Percentiles rank a stretch among this genome's conserved stretches.
phyloP scores from a whole-genome alignment of 306 rosid species.

The Clitoria ternatea region DNA sequence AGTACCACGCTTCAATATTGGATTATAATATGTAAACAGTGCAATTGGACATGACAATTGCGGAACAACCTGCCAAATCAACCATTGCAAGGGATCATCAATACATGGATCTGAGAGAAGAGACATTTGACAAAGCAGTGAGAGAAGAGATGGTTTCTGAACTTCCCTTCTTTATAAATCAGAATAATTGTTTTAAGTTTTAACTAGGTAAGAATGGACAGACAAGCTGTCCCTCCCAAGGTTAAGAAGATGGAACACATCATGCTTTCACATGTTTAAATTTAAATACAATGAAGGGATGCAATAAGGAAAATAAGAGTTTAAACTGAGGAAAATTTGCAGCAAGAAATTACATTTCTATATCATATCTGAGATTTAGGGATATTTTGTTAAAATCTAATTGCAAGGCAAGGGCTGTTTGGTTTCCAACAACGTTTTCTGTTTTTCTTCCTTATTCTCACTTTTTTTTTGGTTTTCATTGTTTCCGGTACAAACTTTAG shows the following conservation, averaged over 20 bases:
- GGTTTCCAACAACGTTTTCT: too few species aligned
- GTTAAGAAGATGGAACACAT: constrained; percentile 1
- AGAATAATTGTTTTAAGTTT: constrained; percentile 4
- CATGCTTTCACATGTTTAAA: background rate
- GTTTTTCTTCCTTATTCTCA: too few species aligned
- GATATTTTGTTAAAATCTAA: too few species aligned
- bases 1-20: constrained; percentile 83
- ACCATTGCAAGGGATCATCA: constrained; percentile 10
- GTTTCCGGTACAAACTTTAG: too few species aligned
- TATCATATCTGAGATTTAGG: background rate
- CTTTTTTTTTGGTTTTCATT: too few species aligned
- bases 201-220: constrained; percentile 1
- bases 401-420: too few species aligned
- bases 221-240: background rate
- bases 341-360: background rate
- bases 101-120: background rate
- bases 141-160: constrained; percentile 6
- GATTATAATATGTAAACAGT: constrained; percentile 82
- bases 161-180: background rate
- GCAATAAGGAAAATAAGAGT: background rate
- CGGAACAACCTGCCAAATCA: constrained; percentile 70
- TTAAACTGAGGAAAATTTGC: background rate
- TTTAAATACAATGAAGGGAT: background rate
- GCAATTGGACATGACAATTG: constrained; percentile 83
- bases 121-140: background rate